Conservation (phyloP, 257 asterid genomes). For the Solanum chilense region DNA sequence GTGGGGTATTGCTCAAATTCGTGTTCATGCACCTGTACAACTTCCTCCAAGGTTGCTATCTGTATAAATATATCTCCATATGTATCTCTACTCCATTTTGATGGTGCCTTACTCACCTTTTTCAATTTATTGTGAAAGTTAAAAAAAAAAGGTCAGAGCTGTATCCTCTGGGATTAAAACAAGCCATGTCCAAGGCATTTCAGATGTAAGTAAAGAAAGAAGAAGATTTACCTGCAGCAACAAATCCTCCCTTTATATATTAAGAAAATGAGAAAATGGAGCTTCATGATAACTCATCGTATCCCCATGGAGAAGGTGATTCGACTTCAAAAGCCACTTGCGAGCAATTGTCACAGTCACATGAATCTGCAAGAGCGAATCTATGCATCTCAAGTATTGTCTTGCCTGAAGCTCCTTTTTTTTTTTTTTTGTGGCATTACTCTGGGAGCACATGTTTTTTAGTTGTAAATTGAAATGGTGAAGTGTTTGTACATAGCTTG, state of each 20-base stretch:
- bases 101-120: too few species aligned
- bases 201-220: slow-evolving; percentile 45
- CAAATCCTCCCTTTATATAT: slow-evolving; percentile 53
- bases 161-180: slow-evolving; percentile 25
- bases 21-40: too few species aligned
- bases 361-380: neutral
- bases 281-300: slow-evolving; percentile 10
- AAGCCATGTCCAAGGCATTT: slow-evolving; percentile 46
- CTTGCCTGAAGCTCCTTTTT: neutral
- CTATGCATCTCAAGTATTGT: neutral
- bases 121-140: too few species aligned
- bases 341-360: slow-evolving; percentile 33
- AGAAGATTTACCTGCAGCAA: slow-evolving; percentile 34
- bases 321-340: slow-evolving; percentile 19
- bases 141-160: too few species aligned
- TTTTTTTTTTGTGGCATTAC: neutral
- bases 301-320: neutral
- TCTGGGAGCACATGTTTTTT: neutral
- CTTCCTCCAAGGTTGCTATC: too few species aligned
- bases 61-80: too few species aligned
- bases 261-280: slow-evolving; percentile 36
- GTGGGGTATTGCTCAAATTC: too few species aligned
- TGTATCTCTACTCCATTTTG: too few species aligned
- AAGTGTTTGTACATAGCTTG: neutral
- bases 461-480: neutral